These are phyloP conservation scores for Miamiensis avidus DNA, from an alignment of 169 alveolate genomes.

Conservation along the genomic window DNA sequence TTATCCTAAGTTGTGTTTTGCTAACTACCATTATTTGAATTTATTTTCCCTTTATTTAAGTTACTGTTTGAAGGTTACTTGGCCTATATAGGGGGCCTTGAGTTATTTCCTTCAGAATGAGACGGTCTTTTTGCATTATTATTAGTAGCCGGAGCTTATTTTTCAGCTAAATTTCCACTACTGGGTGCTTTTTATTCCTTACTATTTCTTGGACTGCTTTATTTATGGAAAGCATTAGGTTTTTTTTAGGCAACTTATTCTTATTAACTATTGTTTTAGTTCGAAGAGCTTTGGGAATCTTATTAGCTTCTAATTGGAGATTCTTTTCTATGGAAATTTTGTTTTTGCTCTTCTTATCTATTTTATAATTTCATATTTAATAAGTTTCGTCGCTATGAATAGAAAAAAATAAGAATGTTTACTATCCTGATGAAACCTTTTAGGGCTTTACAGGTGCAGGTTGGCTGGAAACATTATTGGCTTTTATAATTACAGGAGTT, in stretches of 20 bases:
- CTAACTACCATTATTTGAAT: too few relatives aligned
- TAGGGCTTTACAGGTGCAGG: not conserved
- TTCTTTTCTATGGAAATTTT: not conserved
- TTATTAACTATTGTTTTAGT: not conserved
- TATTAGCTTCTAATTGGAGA: not conserved
- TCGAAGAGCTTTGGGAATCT: not conserved
- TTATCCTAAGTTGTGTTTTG: not conserved
- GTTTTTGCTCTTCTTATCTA: not conserved
- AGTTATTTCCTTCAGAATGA: not conserved
- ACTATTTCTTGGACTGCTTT: constrained; percentile 12
- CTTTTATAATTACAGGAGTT: constrained; percentile 29
- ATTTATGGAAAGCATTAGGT: constrained; percentile 16
- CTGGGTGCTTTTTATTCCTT: constrained; percentile 25
- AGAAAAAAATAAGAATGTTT: too few relatives aligned
- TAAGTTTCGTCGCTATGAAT: not conserved
- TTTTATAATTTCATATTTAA: too few relatives aligned
- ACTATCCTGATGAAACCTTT: too few relatives aligned
- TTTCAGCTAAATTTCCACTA: constrained; percentile 8
- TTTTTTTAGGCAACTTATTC: not conserved
- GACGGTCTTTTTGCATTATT: not conserved
- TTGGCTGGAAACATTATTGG: not conserved
- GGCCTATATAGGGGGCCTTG: too few relatives aligned
- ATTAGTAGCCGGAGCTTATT: not conserved
- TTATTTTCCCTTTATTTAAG: too few relatives aligned
- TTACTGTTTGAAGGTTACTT: too few relatives aligned